Base-by-base conservation (phyloP, 1,139 yeast species). In the Candida sojae region DNA sequence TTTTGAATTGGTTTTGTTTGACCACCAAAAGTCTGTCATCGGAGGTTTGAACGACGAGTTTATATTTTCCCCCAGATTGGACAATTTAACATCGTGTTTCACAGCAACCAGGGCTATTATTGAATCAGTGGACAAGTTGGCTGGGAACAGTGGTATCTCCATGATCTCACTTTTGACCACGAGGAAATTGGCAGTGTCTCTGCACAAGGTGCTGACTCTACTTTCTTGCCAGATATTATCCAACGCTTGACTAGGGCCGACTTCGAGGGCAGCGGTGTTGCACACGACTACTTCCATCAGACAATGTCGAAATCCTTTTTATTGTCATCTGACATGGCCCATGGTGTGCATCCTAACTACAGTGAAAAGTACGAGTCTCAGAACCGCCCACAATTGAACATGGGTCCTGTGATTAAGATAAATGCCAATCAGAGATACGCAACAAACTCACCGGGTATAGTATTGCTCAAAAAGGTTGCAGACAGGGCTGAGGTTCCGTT, bases 121-220 rank as follows among this genome's bases (percentile, higher is more conserved):
- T 41, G 82, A 80, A 51, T 76, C 95, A 2, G 49, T 71, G 5
- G 70, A 70, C 34, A 52, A 60, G 2, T 64, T 86, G 34, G 64
- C 60, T 0, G 52, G 64, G 0, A 88, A 82, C 49, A 58, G 67
- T 7, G 86, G 88, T 37, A 83, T 90, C 41, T 84, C 86, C 59
- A 63, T 91, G 63, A 77, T 90, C 45, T 84, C 96, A 0, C 75
- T 91, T 53, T 92, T 66, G 98, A 92, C 66, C 97, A 93, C 66
- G 99, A 93, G 68, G 99, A 92, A 68, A 80, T 93, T 57, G 99
- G 99, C 0, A 90, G 97, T 4, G 75, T 83, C 9, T 87, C 96
- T 33, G 96, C 97, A 9, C 98, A 93, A 66, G 99, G 99, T 53
- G 99, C 99, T 1, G 93, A 89, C 61, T 91, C 97, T 2, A 86